Evolutionary conservation across 805 yeast genomes (phyloP).

Genomic region (Starmerella tilneyi): DNA sequence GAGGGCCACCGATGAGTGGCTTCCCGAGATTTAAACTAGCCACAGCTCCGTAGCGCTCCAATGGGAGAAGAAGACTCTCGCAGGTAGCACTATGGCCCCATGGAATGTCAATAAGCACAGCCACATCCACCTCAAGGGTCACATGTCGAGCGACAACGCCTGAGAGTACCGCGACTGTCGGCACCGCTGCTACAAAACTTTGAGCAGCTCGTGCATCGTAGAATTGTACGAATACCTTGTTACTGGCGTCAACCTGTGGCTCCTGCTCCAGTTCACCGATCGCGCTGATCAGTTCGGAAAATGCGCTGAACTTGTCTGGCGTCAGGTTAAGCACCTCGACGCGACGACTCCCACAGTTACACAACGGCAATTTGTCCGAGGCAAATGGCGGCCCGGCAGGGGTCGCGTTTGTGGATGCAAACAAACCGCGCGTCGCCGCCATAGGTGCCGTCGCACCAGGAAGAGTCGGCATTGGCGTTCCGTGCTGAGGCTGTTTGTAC

Average conservation of each 20-base stretch:
- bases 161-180: neutral
- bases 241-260: neutral
- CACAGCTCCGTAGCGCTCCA: conserved; percentile 5
- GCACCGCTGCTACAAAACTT: neutral
- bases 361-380: neutral
- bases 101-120: conserved; percentile 7
- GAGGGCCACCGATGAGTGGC: neutral
- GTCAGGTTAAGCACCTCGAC: conserved; percentile 1
- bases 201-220: neutral
- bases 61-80: neutral
- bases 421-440: too few relatives aligned
- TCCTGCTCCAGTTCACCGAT: conserved; percentile 7
- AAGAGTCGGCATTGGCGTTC: too few relatives aligned
- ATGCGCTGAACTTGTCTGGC: neutral
- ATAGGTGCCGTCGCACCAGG: too few relatives aligned
- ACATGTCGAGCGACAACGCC: neutral
- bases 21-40: neutral
- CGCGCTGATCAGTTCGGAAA: neutral
- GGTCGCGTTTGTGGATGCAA: too few relatives aligned
- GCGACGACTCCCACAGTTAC: conserved; percentile 5
- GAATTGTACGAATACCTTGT: conserved; percentile 2
- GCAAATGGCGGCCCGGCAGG: neutral
- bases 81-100: conserved; percentile 2
- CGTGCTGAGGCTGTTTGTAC: too few relatives aligned
- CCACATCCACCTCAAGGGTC: neutral